Evolutionary conservation across 169 alveolate species (phyloP).

Genomic region (Babesia gibsoni): DNA sequence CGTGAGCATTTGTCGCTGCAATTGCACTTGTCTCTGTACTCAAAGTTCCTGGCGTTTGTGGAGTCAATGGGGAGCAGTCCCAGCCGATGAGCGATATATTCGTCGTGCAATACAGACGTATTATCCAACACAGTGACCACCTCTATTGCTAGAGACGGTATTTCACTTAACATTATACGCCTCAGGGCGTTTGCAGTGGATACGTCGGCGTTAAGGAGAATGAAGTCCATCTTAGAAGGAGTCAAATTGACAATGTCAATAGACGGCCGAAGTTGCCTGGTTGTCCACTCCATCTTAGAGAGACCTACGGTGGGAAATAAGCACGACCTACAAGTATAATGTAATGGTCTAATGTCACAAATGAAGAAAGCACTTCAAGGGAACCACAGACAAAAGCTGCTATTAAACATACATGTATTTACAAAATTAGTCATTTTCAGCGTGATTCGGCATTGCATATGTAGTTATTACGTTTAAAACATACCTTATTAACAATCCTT

Average conservation of each 20-base stretch:
- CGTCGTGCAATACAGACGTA: constrained; percentile 95
- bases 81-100: constrained; percentile 91
- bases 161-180: constrained; percentile 92
- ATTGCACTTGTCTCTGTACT: constrained; percentile 87
- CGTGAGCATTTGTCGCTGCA: constrained; percentile 88
- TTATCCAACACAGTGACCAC: constrained; percentile 90
- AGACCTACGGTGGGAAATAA: too few relatives aligned
- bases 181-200: constrained; percentile 93
- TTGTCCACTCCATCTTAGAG: constrained; percentile 69
- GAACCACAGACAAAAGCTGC: not conserved
- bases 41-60: constrained; percentile 83
- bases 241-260: constrained; percentile 76
- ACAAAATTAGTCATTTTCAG: too few relatives aligned
- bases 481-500: too few relatives aligned
- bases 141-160: constrained; percentile 95
- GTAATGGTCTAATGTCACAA: too few relatives aligned
- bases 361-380: too few relatives aligned
- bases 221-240: constrained; percentile 76
- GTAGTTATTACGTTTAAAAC: too few relatives aligned
- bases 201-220: constrained; percentile 85
- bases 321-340: too few relatives aligned
- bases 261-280: constrained; percentile 68
- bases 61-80: constrained; percentile 93
- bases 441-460: too few relatives aligned
- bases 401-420: not conserved